A percentile compares a stretch with the other conserved stretches of the same genome.
Conservation (phyloP, 1,139 yeast species). For the Saccharomycopsis hybrid region DNA sequence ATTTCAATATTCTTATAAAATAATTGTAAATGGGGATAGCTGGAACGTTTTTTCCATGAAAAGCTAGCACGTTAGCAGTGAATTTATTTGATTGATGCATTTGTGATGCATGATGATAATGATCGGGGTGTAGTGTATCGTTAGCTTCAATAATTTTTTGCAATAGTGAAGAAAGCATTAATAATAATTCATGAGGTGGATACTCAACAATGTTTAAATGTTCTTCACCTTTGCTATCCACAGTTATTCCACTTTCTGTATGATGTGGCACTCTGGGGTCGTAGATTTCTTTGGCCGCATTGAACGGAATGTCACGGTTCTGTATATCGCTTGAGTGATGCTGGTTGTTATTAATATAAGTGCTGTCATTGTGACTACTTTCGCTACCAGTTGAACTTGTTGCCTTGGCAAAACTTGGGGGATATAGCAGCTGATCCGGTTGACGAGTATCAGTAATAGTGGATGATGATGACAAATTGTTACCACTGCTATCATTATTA, state of each 20-base stretch:
- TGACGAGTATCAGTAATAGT: neutral
- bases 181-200: conserved; percentile 72
- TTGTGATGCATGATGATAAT: conserved; percentile 43
- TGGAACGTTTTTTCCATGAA: conserved; percentile 94
- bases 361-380: conserved; percentile 16
- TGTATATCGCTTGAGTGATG: no score
- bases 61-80: conserved; percentile 74
- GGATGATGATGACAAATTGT: neutral
- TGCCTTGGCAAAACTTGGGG: neutral
- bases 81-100: conserved; percentile 41
- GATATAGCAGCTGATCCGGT: no score
- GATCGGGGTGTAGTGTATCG: conserved; percentile 74
- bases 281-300: conserved; percentile 13
- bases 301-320: no score
- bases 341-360: conserved; percentile 8
- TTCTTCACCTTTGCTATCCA: conserved; percentile 27
- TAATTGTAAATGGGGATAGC: conserved; percentile 89
- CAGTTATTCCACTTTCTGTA: conserved; percentile 13
- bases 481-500: no score
- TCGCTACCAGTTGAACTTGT: neutral
- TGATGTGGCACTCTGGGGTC: conserved; percentile 9
- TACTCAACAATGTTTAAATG: conserved; percentile 78
- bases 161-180: conserved; percentile 78
- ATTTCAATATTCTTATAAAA: conserved; percentile 81
- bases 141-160: conserved; percentile 90